phyloP scores from a whole-genome alignment of 2,329 filamentous ascomycete genomes.

The Fusarium armeniacum region DNA sequence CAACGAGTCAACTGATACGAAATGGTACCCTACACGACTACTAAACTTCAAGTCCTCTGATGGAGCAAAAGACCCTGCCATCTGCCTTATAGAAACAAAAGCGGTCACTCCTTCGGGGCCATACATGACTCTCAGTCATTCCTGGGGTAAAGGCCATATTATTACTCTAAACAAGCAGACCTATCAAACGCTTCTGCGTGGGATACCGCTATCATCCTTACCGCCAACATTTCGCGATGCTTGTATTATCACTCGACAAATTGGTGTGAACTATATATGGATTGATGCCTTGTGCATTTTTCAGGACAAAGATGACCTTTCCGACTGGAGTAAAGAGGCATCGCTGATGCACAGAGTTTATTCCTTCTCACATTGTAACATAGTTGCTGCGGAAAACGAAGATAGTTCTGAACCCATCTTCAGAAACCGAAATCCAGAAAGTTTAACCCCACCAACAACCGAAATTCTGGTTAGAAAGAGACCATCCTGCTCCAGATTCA shows the following conservation, averaged over 20 bases:
- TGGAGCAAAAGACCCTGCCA: not conserved
- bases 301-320: slow-evolving; percentile 1
- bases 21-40: not conserved
- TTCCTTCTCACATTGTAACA: not conserved
- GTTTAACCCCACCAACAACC: not conserved
- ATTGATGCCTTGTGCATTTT: slow-evolving; percentile 7
- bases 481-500: not conserved
- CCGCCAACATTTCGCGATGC: not conserved
- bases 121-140: slow-evolving; percentile 2
- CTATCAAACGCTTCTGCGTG: not conserved
- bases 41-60: not conserved
- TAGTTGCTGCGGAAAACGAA: not conserved
- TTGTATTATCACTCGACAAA: not conserved
- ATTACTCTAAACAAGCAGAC: not conserved
- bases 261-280: not conserved
- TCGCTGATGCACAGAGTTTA: not conserved
- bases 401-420: not conserved
- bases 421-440: not conserved
- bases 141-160: not conserved
- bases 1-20: not conserved
- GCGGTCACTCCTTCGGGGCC: not conserved
- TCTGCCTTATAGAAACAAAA: not conserved
- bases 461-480: not conserved
- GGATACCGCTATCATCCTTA: not conserved
- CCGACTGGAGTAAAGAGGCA: not conserved